Evolutionary conservation across 345 rosid species (phyloP), one percentile per base, ranked within the genome.

Genomic region (Geranium rotundifolium): DNA sequence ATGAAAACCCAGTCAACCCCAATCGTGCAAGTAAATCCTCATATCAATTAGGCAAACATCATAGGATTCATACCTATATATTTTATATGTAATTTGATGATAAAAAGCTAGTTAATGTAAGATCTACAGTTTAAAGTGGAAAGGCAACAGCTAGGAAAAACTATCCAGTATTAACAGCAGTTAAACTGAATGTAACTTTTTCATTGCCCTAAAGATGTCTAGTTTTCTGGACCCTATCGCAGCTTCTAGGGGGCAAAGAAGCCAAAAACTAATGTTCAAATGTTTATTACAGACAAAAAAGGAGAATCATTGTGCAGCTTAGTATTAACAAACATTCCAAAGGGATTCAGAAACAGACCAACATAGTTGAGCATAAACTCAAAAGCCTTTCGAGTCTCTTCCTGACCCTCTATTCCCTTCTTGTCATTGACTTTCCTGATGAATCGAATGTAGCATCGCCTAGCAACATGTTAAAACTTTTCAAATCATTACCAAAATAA

Each of bases 391-490:
- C 79, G 83, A 59, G 90, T 92, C 81, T 92, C 98, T 70, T 89
- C 97, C 61, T 89, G 88, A 57, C 98, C 95, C 76, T 89, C 96
- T 9, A 63, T 67, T 52, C 96, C 96, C 69, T 85, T 92, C 84
- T 82, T 89, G 71, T 92, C 98, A 46, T 92, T 87, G 69, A 82
- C 89, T 77, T 85, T 92, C 78, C 88, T 77, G 69, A 92, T 83
- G 86, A 87, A 92, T 19, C 91, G 91, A 73, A 92, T 92, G 69
- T 92, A 89, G 78, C 91, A 92, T 67, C 86, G 87, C 97, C 98
- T 92, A 71, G 59, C 77, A 69, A 77, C 4, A 19, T 9, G 37
- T 30, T 30, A 76, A 59, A 52, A 29, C 17, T 18, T 61, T 49
- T 46, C 15, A 46, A 37, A 46, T 46, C 52, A 46, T 46, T 14